A percentile compares a stretch with the other conserved stretches of the same genome.
Evolutionary conservation across 179 eudicot genomes (phyloP).

Genomic region (Carnegiea gigantea): DNA sequence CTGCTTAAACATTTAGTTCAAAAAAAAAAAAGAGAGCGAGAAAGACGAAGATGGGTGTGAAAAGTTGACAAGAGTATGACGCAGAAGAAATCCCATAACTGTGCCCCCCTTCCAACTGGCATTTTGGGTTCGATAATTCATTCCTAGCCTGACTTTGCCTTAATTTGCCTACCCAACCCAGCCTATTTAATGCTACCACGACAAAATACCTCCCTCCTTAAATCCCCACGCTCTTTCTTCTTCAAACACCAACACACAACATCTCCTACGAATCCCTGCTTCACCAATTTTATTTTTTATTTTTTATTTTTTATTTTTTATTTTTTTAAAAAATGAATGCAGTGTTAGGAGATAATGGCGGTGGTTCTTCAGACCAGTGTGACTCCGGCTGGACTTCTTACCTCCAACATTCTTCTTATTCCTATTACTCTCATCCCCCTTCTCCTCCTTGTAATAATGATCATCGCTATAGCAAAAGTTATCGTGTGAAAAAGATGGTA

Average conservation of each 20-base stretch:
- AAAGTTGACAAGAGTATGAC: neutral
- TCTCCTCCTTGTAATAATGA: neutral
- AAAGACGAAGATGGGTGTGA: neutral
- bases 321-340: conserved; percentile 13
- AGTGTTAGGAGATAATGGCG: neutral
- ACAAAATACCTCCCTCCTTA: conserved; percentile 3
- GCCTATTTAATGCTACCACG: conserved; percentile 5
- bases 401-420: conserved; percentile 26
- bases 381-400: conserved; percentile 44
- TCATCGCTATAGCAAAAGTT: neutral
- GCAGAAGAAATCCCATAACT: neutral
- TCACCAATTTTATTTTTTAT: too few species aligned
- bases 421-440: neutral
- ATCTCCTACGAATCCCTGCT: neutral
- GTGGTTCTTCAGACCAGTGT: conserved; percentile 19
- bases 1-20: too few species aligned
- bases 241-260: neutral
- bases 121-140: conserved; percentile 11
- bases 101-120: conserved; percentile 23
- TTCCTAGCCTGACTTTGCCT: neutral
- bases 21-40: neutral
- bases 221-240: neutral
- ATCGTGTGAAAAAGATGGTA: neutral
- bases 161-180: neutral
- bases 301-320: neutral